A percentile compares a stretch with the other conserved stretches of the same genome.
These are phyloP conservation scores for Histomonas meleagridis DNA, from an alignment of 208 protist genomes.

Conservation along the genomic window DNA sequence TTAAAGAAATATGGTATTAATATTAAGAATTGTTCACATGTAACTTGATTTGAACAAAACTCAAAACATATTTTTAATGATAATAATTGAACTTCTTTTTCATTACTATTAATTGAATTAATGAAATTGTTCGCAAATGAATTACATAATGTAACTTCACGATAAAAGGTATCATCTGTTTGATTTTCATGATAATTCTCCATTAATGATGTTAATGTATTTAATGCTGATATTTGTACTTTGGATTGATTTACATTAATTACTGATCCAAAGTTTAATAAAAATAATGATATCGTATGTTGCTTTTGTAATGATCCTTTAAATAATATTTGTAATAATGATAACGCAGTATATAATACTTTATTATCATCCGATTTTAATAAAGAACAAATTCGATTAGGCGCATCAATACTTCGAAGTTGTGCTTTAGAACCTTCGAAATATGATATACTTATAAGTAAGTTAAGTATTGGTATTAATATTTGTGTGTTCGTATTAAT, in stretches of 20 bases:
- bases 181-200: too few relatives aligned
- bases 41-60: background rate
- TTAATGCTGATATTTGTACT: background rate
- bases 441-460: background rate
- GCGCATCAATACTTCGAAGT: background rate
- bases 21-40: background rate
- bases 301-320: background rate
- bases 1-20: background rate
- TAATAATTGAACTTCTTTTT: background rate
- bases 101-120: background rate
- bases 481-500: background rate
- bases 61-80: background rate
- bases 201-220: background rate
- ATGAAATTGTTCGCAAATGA: background rate
- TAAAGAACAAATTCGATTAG: background rate
- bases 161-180: background rate
- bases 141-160: background rate
- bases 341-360: background rate
- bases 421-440: background rate
- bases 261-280: background rate
- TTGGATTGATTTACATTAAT: background rate
- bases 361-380: background rate
- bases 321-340: background rate
- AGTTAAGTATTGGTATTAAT: background rate
- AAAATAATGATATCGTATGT: background rate